Conservation (phyloP, 1,284 basidiomycete genomes). For the Ceratobasidium sp. region DNA sequence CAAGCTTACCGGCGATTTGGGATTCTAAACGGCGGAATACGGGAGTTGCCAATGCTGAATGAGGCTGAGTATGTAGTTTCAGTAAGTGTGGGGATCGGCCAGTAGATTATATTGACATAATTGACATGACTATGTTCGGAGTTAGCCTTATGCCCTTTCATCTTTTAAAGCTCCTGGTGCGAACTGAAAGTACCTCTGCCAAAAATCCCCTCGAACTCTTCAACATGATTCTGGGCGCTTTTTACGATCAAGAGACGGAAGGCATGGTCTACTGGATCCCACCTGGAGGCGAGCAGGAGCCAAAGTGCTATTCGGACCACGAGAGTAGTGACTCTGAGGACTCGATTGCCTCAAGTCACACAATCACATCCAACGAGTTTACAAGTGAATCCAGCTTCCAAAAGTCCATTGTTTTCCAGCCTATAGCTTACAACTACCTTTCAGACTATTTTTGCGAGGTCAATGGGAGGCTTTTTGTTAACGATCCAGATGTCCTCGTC, state of each 20-base stretch:
- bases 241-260: constrained; percentile 25
- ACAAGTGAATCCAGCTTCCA: background rate
- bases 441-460: constrained; percentile 48
- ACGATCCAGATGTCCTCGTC: constrained; percentile 45
- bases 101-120: constrained; percentile 12
- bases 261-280: constrained; percentile 32
- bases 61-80: background rate
- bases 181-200: background rate
- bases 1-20: constrained; percentile 9
- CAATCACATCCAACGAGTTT: constrained; percentile 19
- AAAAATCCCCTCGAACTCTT: background rate
- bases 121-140: background rate
- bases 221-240: constrained; percentile 10
- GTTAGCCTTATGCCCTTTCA: background rate
- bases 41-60: background rate
- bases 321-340: constrained; percentile 35
- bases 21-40: constrained; percentile 4
- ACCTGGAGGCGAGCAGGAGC: background rate
- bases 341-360: constrained; percentile 15
- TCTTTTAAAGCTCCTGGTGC: background rate
- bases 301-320: background rate
- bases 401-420: too few species aligned
- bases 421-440: background rate
- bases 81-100: background rate
- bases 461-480: constrained; percentile 46